A percentile compares a stretch with the other conserved stretches of the same genome.
These are phyloP conservation scores for Fraxinus excelsior DNA, from an alignment of 257 asterid genomes.

Conservation along the genomic window DNA sequence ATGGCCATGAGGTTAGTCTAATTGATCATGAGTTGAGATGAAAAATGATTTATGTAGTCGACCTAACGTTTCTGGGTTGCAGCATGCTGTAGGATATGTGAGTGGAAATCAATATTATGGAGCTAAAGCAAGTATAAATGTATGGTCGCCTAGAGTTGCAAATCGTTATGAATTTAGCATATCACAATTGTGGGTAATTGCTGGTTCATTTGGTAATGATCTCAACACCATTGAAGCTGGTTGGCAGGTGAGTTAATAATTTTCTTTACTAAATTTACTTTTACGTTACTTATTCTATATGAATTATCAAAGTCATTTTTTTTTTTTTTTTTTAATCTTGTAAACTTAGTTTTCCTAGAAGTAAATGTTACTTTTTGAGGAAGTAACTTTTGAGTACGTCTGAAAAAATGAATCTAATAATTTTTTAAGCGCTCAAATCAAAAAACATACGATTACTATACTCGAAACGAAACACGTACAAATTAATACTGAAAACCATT, in stretches of 20 bases:
- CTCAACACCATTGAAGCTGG: slow-evolving; percentile 99
- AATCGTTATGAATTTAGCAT: slow-evolving; percentile 79
- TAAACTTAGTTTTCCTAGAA: too few species aligned
- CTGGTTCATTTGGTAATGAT: slow-evolving; percentile 90
- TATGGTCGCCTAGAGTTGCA: slow-evolving; percentile 77
- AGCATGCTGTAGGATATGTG: slow-evolving; percentile 97
- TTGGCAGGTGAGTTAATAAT: slow-evolving; percentile 70
- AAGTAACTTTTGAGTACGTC: background rate
- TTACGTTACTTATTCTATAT: background rate
- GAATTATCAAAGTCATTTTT: background rate
- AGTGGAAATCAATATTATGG: slow-evolving; percentile 79
- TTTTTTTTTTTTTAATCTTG: background rate
- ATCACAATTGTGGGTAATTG: slow-evolving; percentile 88
- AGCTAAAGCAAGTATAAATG: slow-evolving; percentile 88
- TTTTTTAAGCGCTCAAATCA: background rate
- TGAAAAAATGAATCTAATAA: background rate
- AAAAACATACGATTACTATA: background rate
- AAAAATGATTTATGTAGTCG: background rate
- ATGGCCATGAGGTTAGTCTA: slow-evolving; percentile 75
- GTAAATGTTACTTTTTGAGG: too few species aligned
- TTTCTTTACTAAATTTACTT: background rate
- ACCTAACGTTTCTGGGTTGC: slow-evolving; percentile 10
- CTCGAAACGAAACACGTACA: background rate
- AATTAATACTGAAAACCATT: slow-evolving; percentile 1
- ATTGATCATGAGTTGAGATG: background rate